Base-by-base conservation (phyloP, 257 asterid species). In the Ligustrum vulgare region DNA sequence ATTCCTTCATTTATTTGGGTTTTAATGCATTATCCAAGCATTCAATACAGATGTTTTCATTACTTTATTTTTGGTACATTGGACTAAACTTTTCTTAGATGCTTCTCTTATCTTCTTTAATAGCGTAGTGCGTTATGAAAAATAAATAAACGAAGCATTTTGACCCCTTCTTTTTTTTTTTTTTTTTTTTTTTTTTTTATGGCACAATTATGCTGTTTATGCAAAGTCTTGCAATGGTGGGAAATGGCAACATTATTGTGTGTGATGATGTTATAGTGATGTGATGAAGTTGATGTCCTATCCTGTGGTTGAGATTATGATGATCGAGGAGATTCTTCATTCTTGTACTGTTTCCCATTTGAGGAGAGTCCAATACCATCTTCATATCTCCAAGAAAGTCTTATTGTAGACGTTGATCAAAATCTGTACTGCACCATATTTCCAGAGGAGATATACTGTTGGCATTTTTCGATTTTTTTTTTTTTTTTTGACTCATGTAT, bases 301-400 rank as follows among this genome's bases (percentile, higher is more conserved):
- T 74, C 31, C 34, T 74, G 75, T 79, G 72, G 79, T 79, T 79
- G 63, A 70, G 23, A 20, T 4, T 54, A 41, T 62, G 82, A 73
- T 54, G 70, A 12, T 73, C 35, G 31, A 11, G 51, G 60, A 75
- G 79, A 78, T 78, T 72, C 79, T 62, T 72, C 69, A 79, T 82
- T 47, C 65, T 58, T 35, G 76, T 82, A 67, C 75, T 60, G 8
- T 68, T 71, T 72, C 60, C 73, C 34, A 67, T 28, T n/a, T 71
- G 25, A 43, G 72, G 72, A 34, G 60, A 34, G 31, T 67, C 25
- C 67, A 35, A 56, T 12, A 56, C 20, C 54, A 76, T 69, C 58
- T 37, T 12, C 45, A 37, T 12, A 37, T 8, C 12, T 32, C 28
- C 67, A 60, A 60, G 67, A 25, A 22, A 60, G 18, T 10, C 34